These are phyloP conservation scores for Tuber calosporum DNA, from an alignment of 495 filamentous ascomycete species.

Conservation along the genomic window DNA sequence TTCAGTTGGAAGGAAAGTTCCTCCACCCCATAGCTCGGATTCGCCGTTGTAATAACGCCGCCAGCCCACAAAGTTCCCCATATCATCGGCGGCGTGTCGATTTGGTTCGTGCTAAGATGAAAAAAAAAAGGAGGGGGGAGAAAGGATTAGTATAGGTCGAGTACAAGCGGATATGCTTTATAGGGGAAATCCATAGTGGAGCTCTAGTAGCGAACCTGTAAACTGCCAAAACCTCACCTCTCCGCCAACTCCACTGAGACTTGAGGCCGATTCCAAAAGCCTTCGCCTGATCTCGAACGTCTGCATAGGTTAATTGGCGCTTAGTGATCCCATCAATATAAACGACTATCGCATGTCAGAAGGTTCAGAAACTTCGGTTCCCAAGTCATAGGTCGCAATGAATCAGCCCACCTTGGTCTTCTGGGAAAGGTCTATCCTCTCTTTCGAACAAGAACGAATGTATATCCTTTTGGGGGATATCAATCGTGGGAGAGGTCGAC, in stretches of 20 bases:
- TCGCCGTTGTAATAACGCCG: constrained; percentile 71
- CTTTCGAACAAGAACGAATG: constrained; percentile 75
- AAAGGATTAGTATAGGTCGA: background rate
- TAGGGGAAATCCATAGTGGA: background rate
- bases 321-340: constrained; percentile 68
- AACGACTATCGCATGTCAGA: constrained; percentile 53
- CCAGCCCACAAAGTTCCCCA: constrained; percentile 83
- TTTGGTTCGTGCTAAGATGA: constrained; percentile 60
- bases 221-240: constrained; percentile 67
- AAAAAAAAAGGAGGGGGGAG: background rate
- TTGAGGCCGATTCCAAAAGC: constrained; percentile 76
- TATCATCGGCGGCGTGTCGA: constrained; percentile 63
- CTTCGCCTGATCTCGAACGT: constrained; percentile 57
- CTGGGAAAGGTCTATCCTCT: constrained; percentile 58
- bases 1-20: constrained; percentile 84
- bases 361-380: constrained; percentile 11
- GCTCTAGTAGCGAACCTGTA: constrained; percentile 41
- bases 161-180: background rate
- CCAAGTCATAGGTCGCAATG: background rate
- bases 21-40: constrained; percentile 76
- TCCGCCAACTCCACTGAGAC: constrained; percentile 64
- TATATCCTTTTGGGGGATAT: constrained; percentile 62
- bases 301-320: constrained; percentile 66
- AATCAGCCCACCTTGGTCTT: constrained; percentile 53
- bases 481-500: constrained; percentile 52